Conservation (phyloP, 2,329 filamentous ascomycete species). For the Cryphonectria carpinicola region DNA sequence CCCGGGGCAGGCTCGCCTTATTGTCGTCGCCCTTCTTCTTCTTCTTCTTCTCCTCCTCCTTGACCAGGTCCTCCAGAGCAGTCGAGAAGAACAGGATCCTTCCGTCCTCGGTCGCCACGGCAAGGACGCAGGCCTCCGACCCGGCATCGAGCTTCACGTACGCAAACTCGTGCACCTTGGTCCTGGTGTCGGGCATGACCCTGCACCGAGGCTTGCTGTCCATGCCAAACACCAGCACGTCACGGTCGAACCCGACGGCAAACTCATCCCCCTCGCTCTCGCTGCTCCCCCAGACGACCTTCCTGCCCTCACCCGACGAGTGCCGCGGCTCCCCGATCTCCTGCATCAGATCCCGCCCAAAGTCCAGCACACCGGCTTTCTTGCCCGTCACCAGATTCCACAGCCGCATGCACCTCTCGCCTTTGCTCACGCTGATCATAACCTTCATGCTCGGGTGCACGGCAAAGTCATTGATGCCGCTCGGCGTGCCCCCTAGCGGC, state of each 20-base stretch:
- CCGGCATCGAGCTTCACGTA: slow-evolving; percentile 65
- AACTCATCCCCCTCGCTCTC: slow-evolving; percentile 79
- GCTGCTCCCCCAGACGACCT: slow-evolving; percentile 76
- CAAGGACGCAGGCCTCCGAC: slow-evolving; percentile 62
- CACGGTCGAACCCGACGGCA: slow-evolving; percentile 85
- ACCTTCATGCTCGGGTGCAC: slow-evolving; percentile 96
- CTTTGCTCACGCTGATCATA: slow-evolving; percentile 89
- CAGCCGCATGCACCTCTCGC: slow-evolving; percentile 87
- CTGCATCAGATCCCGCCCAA: slow-evolving; percentile 71
- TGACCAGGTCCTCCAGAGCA: slow-evolving; percentile 50
- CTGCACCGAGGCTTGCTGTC: slow-evolving; percentile 81
- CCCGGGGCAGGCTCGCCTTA: slow-evolving; percentile 51
- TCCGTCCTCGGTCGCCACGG: slow-evolving; percentile 88
- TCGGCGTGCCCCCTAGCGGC: slow-evolving; percentile 75
- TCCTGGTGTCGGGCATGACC: slow-evolving; percentile 67
- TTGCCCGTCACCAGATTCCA: slow-evolving; percentile 98
- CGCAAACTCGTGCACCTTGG: slow-evolving; percentile 81
- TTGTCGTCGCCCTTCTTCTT: slow-evolving; percentile 30
- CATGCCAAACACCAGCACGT: slow-evolving; percentile 83
- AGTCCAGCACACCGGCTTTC: slow-evolving; percentile 91
- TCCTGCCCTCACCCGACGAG: slow-evolving; percentile 79
- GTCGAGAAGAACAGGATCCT: slow-evolving; percentile 83
- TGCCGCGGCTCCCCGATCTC: slow-evolving; percentile 77
- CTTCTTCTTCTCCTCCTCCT: slow-evolving; percentile 35
- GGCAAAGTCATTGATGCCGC: slow-evolving; percentile 93